Conservation (phyloP, 257 asterid species). For the Ocimum tenuiflorum region DNA sequence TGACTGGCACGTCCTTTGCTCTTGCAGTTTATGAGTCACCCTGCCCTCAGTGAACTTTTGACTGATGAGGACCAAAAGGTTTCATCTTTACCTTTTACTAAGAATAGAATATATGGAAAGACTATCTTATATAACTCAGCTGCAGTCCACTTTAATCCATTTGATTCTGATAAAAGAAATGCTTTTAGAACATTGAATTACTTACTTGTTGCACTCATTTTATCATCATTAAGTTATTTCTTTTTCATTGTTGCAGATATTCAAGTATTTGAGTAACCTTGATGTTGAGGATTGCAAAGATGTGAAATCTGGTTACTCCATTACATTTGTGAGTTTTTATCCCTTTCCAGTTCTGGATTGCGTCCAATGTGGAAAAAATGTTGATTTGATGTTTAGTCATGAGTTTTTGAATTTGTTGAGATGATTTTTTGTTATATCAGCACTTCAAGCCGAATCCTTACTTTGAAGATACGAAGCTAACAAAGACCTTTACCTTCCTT, state of each 20-base stretch:
- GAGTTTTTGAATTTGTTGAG: conserved; percentile 15
- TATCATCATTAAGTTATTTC: conserved; percentile 6
- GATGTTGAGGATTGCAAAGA: conserved; percentile 92
- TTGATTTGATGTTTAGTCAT: too few relatives aligned
- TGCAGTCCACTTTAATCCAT: background rate
- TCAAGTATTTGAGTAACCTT: conserved; percentile 68
- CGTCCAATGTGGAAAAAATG: background rate
- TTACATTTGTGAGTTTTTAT: conserved; percentile 63
- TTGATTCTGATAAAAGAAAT: too few relatives aligned
- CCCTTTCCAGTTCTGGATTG: background rate
- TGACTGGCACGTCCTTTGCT: background rate
- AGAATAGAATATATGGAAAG: background rate
- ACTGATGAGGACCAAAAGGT: conserved; percentile 95
- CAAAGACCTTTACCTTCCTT: conserved; percentile 71
- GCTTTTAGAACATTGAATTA: background rate
- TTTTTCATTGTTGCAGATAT: conserved; percentile 42
- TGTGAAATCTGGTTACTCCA: conserved; percentile 87
- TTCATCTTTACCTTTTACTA: conserved; percentile 11
- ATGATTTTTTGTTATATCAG: conserved; percentile 28
- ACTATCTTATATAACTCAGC: background rate
- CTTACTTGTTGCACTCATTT: background rate
- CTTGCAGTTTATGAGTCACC: conserved; percentile 88
- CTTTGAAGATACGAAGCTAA: conserved; percentile 72
- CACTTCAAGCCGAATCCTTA: conserved; percentile 72
- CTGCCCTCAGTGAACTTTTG: conserved; percentile 79